Evolutionary conservation across 1,139 yeast genomes (phyloP), one percentile per base, ranked within the genome.

Genomic region (Lodderomyces orthopsilosis): DNA sequence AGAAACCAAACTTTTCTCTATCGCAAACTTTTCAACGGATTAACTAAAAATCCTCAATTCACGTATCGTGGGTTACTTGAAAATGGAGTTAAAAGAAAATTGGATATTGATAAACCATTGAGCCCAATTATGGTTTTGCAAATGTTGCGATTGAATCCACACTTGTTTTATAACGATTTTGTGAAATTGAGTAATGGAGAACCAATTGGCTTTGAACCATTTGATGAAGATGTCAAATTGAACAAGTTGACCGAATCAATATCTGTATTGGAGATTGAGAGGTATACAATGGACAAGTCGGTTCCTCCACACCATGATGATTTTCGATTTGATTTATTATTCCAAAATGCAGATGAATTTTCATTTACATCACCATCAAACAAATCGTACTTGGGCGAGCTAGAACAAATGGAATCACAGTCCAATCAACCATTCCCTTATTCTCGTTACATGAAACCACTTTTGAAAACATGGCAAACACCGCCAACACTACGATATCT

Each of bases 1-100:
- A 74, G 74, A 50, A 48, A 69, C 18, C 91, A 85, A 60, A 81
- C 82, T 1, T 70, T 72, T 58, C 74, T 79, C 52, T 85, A 85
- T 56, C 63, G 74, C 32, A 55, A 63, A 35, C 65, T 81, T 35
- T 51, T 80, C 18, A 71, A 66, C 14, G 45, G 57, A 3, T 46
- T 79, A 35, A 58, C 74, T 7, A 51, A 58, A 1, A 55, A 58
- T 23, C 22, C 14, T 0, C 47, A 58, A 1, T 46, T 55, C 18
- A 56, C 70, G 0, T 70, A 70, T 50, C 44, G 50, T 1, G 62
- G 70, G 54, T 56, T 81, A 24, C 46, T 74, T 2, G 62, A 64
- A 30, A 82, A 81, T 57, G 76, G 80, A 4, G 42, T 45, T 13
- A 55, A 67, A 27, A 66, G 84, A 45, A 66, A 66, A 0, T 50